Base-by-base conservation (phyloP, 148 eudicot species). In the Dianthus caryophyllus region DNA sequence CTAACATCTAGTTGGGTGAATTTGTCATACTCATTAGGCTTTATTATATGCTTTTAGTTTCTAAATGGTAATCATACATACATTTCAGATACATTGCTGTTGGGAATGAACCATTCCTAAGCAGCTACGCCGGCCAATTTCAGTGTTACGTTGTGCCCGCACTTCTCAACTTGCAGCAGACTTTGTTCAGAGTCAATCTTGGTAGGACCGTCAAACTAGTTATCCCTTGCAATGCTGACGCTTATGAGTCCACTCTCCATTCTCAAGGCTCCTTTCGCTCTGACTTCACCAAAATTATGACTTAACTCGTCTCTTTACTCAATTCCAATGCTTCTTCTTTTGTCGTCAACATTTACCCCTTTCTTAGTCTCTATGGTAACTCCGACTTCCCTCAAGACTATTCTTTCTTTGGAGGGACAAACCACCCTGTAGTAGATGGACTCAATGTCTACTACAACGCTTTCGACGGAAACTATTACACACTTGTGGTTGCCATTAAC, bases 221-320 rank as follows among this genome's bases (percentile, higher is more conserved):
- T 4, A 91, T 88, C 36, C 97, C 95, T 13, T 91, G 97, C 71
- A 91, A 91, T 59, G 97, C 97, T 0, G 97, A 91, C 78, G 97
- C 95, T 25, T 91, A 91, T 22, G 81, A 77, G 70, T 71, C 95
- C 29, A 9, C 76, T 57, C 75, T 88, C n/a, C 97, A 95, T 48
- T 91, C 97, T 18, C 89, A 88, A 74, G 97, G 97, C 63, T 64
- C 86, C 66, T 91, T 91, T 77, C 83, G 91, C 6, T 70, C 89
- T 0, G 97, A 91, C 26, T 84, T 91, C 49, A 70, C 83, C 26
- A 82, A 78, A 31, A 86, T 84, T 46, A 88, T 84, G 77, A 86
- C 88, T 12, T 84, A 90, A 73, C 79, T 90, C 26, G 89, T 84
- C 50, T 61, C 89, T 39, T 84, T 91, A 65, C 90, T 88, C 26